Evolutionary conservation across 176 grass and related monocot species (phyloP), one percentile per base, ranked within the genome.

Genomic region (Musa schizocarpa): DNA sequence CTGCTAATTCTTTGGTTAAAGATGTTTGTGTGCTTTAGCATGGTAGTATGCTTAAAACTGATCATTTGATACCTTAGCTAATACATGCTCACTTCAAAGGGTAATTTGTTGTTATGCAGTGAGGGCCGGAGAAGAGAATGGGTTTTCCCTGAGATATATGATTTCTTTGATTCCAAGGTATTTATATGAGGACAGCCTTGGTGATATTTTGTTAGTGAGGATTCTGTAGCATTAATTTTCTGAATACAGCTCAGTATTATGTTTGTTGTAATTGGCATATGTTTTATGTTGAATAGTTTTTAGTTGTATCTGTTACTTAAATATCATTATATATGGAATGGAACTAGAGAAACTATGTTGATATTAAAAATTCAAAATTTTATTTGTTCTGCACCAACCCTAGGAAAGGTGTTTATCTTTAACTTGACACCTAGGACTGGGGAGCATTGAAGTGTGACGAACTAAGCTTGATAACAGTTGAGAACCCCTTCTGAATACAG

Each of bases 71-170:
- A 43, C 26, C 10, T 13, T 84, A 13, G 20, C 54, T 48, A 79
- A 26, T 71, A 71, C 34, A 55, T 21, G 48, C 83, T 16, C 23
- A 65, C 76, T 81, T 17, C 63, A 78, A 63, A 65, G 57, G 52
- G 6, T 43, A 11, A 48, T 77, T 13, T 62, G 52, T 65, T 58
- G 27, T 19, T 81, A 63, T 82, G 66, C 90, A 97, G 93, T 80
- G 93, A 97, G 85, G 93, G 87, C 27, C 81, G 88, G 27, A 84
- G 93, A 86, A 88, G 93, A 78, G 84, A 77, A 54, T 97, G 93
- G 93, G 67, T 79, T 65, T 84, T 93, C 86, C 90, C 93, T 79
- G 81, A 79, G 78, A 75, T 97, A 81, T 63, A 53, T 26, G 78
- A 72, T n/a, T 77, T 82, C 82, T 58, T 69, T 25, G 81, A 78